These are phyloP conservation scores for Macrolepiota fuliginosa DNA, from an alignment of 768 basidiomycete species.

Conservation along the genomic window DNA sequence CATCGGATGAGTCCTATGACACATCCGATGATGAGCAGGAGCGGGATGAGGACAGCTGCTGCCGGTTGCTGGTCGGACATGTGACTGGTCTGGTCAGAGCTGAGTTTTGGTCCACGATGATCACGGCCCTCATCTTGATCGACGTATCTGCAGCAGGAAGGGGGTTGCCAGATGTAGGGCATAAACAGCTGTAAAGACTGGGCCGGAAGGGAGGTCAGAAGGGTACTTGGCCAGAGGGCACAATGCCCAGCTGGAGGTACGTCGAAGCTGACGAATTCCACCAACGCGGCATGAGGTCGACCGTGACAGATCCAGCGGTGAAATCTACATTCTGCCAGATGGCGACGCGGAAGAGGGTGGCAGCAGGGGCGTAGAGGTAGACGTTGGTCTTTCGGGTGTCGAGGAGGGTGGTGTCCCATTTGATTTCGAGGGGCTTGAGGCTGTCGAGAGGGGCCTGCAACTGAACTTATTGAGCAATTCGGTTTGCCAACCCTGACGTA, in stretches of 20 bases:
- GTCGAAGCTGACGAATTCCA: conserved; percentile 66
- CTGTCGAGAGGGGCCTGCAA: no score
- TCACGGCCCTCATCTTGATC: no score
- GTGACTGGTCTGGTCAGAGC: no score
- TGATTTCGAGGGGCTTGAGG: conserved; percentile 47
- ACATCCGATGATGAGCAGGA: no score
- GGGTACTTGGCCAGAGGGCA: conserved; percentile 44
- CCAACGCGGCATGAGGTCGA: conserved; percentile 62
- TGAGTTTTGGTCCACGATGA: no score
- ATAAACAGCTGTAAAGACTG: conserved; percentile 68
- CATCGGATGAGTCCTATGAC: no score
- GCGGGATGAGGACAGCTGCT: no score
- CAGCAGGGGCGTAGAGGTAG: conserved; percentile 55
- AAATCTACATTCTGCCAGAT: conserved; percentile 54
- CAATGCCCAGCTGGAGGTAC: conserved; percentile 66
- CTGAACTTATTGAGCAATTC: no score
- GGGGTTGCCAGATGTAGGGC: conserved; percentile 34
- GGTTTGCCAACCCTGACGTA: no score
- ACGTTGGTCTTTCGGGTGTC: no score
- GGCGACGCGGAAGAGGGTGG: conserved; percentile 55
- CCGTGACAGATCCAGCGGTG: conserved; percentile 41
- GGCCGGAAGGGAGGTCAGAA: conserved; percentile 63
- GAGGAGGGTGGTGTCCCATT: conserved; percentile 75
- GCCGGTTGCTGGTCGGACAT: no score
- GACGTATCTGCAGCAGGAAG: no score